phyloP scores from a whole-genome alignment of 768 basidiomycete genomes.

The Russula lepida region DNA sequence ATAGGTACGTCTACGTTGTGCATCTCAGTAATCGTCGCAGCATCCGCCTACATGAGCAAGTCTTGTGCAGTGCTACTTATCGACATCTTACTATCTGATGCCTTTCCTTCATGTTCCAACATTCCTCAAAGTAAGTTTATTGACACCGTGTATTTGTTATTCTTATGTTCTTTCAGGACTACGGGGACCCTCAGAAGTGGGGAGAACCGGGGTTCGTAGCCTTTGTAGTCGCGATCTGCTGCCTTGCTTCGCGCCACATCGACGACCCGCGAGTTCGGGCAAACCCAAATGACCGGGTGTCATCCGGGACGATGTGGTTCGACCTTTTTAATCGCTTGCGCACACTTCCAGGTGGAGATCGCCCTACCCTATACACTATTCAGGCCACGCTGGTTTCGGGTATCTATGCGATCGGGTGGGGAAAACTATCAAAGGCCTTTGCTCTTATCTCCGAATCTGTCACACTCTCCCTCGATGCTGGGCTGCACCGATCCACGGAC shows the following conservation, averaged over 20 bases:
- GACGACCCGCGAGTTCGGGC: conserved; percentile 86
- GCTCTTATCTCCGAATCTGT: conserved; percentile 79
- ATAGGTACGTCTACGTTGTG: conserved; percentile 48
- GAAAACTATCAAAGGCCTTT: conserved; percentile 81
- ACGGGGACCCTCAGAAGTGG: conserved; percentile 92
- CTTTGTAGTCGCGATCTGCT: conserved; percentile 89
- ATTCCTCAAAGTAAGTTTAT: conserved; percentile 55
- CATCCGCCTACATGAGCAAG: conserved; percentile 31
- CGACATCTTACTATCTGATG: conserved; percentile 88
- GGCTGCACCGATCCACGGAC: conserved; percentile 80
- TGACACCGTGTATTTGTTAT: conserved; percentile 23
- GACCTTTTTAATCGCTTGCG: conserved; percentile 80
- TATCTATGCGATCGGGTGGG: conserved; percentile 85
- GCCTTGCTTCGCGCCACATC: conserved; percentile 84
- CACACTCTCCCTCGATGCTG: conserved; percentile 82
- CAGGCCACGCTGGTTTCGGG: conserved; percentile 89
- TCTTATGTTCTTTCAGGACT: conserved; percentile 47
- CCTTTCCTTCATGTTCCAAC: conserved; percentile 90
- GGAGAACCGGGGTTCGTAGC: conserved; percentile 91
- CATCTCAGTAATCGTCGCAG: neutral
- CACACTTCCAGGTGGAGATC: conserved; percentile 82
- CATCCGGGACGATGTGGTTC: conserved; percentile 87
- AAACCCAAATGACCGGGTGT: conserved; percentile 73
- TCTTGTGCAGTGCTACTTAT: conserved; percentile 76
- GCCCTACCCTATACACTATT: conserved; percentile 85